Conservation (phyloP, 768 basidiomycete genomes). For the Pulveroboletus sp. region DNA sequence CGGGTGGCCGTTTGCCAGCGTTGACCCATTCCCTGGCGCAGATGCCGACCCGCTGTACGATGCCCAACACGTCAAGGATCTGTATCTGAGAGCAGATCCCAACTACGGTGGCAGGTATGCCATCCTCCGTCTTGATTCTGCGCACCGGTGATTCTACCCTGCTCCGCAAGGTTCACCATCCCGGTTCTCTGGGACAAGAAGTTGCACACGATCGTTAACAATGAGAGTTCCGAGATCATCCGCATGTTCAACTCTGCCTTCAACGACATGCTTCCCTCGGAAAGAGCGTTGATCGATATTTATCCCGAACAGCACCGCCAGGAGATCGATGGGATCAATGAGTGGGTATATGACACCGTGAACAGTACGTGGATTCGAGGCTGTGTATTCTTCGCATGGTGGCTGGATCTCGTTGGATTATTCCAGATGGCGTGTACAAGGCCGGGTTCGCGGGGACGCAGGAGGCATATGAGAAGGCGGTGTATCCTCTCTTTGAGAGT, state of each 20-base stretch:
- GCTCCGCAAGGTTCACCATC: slow-evolving; percentile 62
- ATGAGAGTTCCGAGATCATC: slow-evolving; percentile 93
- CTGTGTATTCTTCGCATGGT: background rate
- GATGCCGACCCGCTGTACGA: slow-evolving; percentile 72
- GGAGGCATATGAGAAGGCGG: slow-evolving; percentile 74
- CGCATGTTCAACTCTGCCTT: slow-evolving; percentile 88
- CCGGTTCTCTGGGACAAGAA: slow-evolving; percentile 95
- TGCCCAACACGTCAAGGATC: slow-evolving; percentile 70
- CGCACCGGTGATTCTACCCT: no score
- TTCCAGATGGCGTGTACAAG: slow-evolving; percentile 79
- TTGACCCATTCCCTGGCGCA: slow-evolving; percentile 63
- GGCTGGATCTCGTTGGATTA: background rate
- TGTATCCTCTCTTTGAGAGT: slow-evolving; percentile 66
- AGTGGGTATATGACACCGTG: slow-evolving; percentile 81
- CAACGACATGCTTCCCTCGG: slow-evolving; percentile 62
- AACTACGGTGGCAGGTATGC: slow-evolving; percentile 64
- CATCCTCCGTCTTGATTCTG: background rate
- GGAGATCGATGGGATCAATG: slow-evolving; percentile 82
- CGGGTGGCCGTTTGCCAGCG: slow-evolving; percentile 85
- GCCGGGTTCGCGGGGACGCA: slow-evolving; percentile 83
- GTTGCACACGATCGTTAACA: slow-evolving; percentile 83
- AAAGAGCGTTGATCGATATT: slow-evolving; percentile 62
- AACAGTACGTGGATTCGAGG: slow-evolving; percentile 53
- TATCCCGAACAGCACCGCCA: slow-evolving; percentile 70
- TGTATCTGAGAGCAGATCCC: slow-evolving; percentile 75